Evolutionary conservation across 257 asterid species (phyloP).

Genomic region (Echites panduratus): DNA sequence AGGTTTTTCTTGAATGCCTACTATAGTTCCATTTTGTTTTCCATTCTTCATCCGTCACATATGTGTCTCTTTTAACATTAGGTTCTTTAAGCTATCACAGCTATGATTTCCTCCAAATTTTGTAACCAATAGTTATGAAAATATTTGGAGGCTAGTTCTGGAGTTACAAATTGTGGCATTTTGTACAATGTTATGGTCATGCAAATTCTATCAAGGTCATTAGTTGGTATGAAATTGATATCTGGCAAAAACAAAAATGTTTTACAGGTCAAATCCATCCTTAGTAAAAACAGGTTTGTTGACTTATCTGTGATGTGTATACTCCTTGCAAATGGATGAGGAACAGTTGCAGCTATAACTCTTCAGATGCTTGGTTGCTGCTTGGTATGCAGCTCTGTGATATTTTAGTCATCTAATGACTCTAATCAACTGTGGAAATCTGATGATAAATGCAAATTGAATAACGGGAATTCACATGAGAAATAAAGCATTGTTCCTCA

Average conservation of each 20-base stretch:
- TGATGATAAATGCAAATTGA: neutral
- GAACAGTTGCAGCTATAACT: neutral
- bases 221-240: neutral
- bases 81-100: neutral
- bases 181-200: neutral
- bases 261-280: neutral
- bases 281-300: neutral
- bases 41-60: neutral
- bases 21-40: neutral
- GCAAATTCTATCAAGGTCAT: neutral
- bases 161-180: neutral
- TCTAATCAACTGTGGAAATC: neutral
- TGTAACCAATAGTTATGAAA: too few species aligned
- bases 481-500: neutral
- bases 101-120: too few species aligned
- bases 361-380: neutral
- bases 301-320: neutral
- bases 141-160: neutral
- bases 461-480: neutral
- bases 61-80: neutral
- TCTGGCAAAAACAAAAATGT: neutral
- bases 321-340: neutral
- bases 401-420: neutral
- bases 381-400: neutral
- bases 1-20: constrained; percentile 30